Base-by-base conservation (phyloP, 805 yeast species). In the Ogataea salicorniae region DNA sequence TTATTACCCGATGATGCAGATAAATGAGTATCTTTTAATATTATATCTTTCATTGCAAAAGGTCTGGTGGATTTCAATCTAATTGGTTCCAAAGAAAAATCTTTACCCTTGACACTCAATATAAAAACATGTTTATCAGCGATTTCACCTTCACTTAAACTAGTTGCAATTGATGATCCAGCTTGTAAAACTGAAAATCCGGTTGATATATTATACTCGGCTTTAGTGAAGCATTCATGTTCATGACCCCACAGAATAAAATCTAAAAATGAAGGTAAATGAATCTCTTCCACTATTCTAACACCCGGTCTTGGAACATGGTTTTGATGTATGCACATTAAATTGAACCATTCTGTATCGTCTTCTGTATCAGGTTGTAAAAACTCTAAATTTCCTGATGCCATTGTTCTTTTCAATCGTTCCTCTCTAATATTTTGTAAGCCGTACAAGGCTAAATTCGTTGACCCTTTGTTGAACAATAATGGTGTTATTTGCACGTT, bases 161-260 rank as follows among this genome's bases (percentile, higher is more conserved):
- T 83, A 0, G 99, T 94, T 0, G 96, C 97, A 16, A 94, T 86
- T 0, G 96, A 86, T 1, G 96, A 87, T 0, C 99, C 99, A 0
- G 96, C 94, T 62, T 90, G 97, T 36, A 94, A 72, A 0, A 90
- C 89, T 46, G 80, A 80, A 60, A 92, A 89, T 1, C 83, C 84
- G 2, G 76, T 76, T 11, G 73, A 74, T 1, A 79, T 71, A 57
- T 84, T 84, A 40, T 71, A 71, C 1, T 72, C 75, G 0, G 95
- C 80, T 48, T 78, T 79, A 1, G 92, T 87, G 5, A 83, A 74
- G 60, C 97, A 89, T 62, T 94, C 97, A 66, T 94, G 99, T 63
- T 94, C 99, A 65, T 94, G 99, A 16, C 99, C 99, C 99, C 99
- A 94, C 2, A 91, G 69, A 0, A 94, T 83, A 47, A 92, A 71